Evolutionary conservation across 2,329 filamentous ascomycete genomes (phyloP).

Genomic region (Furcasterigmium sp.): DNA sequence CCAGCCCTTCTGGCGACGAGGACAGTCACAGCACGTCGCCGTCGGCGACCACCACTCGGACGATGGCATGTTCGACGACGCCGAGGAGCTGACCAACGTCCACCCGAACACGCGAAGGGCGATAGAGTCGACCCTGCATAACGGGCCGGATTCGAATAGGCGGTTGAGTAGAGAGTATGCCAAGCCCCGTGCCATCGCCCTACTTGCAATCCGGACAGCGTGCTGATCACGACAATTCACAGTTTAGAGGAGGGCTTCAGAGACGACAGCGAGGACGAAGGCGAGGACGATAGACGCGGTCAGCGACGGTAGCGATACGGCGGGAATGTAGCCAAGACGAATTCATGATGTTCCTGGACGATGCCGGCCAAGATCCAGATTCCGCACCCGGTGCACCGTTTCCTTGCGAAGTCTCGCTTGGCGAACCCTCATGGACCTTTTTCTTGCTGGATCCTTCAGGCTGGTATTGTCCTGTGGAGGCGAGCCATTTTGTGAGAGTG

Average conservation of each 20-base stretch:
- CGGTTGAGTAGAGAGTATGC: constrained; percentile 70
- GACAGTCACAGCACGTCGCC: constrained; percentile 32
- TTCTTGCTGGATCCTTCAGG: too few relatives aligned
- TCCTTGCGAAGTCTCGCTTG: too few relatives aligned
- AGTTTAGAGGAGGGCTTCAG: constrained; percentile 54
- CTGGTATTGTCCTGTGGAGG: too few relatives aligned
- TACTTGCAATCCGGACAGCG: neutral
- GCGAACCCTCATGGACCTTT: too few relatives aligned
- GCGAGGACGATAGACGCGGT: constrained; percentile 23
- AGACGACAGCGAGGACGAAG: constrained; percentile 41
- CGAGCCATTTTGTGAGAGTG: too few relatives aligned
- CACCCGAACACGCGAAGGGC: constrained; percentile 40
- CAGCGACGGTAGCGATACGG: constrained; percentile 9
- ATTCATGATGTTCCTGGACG: neutral
- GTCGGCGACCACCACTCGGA: constrained; percentile 35
- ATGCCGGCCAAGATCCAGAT: neutral
- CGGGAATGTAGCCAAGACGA: constrained; percentile 4
- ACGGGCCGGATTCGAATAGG: constrained; percentile 42
- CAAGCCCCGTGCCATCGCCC: neutral
- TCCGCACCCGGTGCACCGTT: neutral
- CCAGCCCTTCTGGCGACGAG: constrained; percentile 43
- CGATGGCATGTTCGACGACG: constrained; percentile 59
- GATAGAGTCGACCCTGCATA: constrained; percentile 29
- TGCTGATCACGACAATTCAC: constrained; percentile 10
- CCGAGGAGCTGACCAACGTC: constrained; percentile 62